Evolutionary conservation across 139 green algal genomes (phyloP).

Genomic region (Closterium sp.): DNA sequence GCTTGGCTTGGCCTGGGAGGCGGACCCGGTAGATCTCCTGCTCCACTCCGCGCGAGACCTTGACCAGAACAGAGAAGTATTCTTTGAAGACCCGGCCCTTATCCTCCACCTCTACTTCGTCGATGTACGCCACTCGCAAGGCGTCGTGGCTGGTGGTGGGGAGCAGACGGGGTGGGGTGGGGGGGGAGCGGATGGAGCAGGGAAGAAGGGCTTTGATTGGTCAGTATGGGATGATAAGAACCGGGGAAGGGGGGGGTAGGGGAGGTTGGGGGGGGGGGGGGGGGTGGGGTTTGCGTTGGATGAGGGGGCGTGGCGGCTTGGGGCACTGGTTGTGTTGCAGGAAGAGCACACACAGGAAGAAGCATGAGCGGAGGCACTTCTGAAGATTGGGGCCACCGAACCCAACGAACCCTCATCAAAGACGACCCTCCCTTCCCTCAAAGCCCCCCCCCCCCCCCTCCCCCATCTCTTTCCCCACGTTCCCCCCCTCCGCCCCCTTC

Average conservation of each 20-base stretch:
- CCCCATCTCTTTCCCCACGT: not conserved
- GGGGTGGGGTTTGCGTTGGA: too few species aligned
- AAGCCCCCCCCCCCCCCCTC: not conserved
- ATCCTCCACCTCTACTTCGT: conserved; percentile 23
- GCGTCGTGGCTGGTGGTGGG: not conserved
- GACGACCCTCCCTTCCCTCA: not conserved
- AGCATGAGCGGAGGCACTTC: not conserved
- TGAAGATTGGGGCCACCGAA: too few species aligned
- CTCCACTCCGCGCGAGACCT: not conserved
- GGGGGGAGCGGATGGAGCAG: not conserved
- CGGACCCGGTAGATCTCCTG: conserved; percentile 34
- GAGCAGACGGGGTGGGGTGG: not conserved
- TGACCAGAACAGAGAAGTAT: conserved; percentile 2
- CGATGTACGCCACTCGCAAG: conserved; percentile 32
- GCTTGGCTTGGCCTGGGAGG: conserved; percentile 15
- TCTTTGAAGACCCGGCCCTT: not conserved
- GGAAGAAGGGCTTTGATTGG: too few species aligned
- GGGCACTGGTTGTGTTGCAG: too few species aligned
- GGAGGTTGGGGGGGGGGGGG: not conserved
- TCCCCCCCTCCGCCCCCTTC: not conserved
- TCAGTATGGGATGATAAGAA: too few species aligned
- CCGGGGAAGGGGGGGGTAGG: too few species aligned
- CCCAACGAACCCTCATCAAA: too few species aligned
- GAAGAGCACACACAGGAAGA: not conserved
- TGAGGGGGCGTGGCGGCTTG: too few species aligned